phyloP scores from a whole-genome alignment of 1,139 yeast genomes.

The Yamadazyma taylorii region DNA sequence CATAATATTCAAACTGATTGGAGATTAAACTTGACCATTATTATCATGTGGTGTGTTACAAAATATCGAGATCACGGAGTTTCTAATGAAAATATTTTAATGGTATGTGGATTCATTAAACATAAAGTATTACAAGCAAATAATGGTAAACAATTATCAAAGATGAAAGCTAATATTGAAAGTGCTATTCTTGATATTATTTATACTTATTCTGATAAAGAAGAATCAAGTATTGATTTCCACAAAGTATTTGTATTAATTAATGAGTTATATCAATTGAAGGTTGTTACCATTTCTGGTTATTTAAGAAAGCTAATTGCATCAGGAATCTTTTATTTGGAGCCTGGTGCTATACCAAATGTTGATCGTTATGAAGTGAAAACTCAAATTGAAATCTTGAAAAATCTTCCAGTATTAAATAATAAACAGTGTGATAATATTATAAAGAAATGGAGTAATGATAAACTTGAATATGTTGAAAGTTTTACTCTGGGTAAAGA shows the following conservation, averaged over 20 bases:
- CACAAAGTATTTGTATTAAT: conserved; percentile 50
- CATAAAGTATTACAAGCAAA: conserved; percentile 28
- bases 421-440: conserved; percentile 54
- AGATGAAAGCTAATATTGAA: conserved; percentile 46
- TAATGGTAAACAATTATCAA: conserved; percentile 24
- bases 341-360: conserved; percentile 22
- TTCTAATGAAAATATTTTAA: conserved; percentile 35
- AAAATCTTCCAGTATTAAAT: conserved; percentile 53
- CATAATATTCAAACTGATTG: conserved; percentile 27
- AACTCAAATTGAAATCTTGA: conserved; percentile 50
- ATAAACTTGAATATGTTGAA: conserved; percentile 33
- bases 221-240: conserved; percentile 20
- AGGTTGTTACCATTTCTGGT: conserved; percentile 59
- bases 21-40: conserved; percentile 38
- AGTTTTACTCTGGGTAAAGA: conserved; percentile 31
- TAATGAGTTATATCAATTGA: conserved; percentile 52
- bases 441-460: conserved; percentile 38
- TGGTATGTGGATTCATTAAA: conserved; percentile 41
- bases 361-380: conserved; percentile 27
- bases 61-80: conserved; percentile 29
- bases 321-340: conserved; percentile 70
- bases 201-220: conserved; percentile 36
- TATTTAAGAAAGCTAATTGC: conserved; percentile 79
- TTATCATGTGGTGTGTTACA: conserved; percentile 53
- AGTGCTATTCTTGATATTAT: conserved; percentile 48